phyloP scores from a whole-genome alignment of 192 early-diverging fungal genomes.

The Chytriomyces sp. region DNA sequence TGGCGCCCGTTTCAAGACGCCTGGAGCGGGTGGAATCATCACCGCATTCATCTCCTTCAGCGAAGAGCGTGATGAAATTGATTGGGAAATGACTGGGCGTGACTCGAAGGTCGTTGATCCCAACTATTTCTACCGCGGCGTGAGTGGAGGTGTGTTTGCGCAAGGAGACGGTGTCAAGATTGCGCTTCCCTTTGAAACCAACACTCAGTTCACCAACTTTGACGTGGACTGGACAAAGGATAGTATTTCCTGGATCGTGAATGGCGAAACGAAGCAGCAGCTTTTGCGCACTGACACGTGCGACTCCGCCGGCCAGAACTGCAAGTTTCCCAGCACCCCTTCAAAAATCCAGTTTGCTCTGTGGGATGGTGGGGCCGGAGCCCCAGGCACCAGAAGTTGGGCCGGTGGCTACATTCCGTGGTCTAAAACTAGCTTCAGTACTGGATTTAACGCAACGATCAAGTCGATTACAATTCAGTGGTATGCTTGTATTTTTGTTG shows the following conservation, averaged over 20 bases:
- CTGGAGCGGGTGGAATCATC: conserved; percentile 30
- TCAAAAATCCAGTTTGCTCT: conserved; percentile 49
- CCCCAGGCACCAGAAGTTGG: conserved; percentile 40
- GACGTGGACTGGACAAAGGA: conserved; percentile 35
- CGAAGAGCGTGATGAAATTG: conserved; percentile 54
- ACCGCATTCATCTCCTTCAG: conserved; percentile 51
- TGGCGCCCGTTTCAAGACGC: conserved; percentile 29
- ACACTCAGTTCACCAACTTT: neutral
- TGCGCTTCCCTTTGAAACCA: neutral
- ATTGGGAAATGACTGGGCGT: conserved; percentile 49
- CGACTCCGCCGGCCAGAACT: conserved; percentile 27
- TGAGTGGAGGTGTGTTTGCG: neutral
- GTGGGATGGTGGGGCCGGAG: conserved; percentile 41
- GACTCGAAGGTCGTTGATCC: conserved; percentile 25
- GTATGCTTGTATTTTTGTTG: conserved; percentile 22
- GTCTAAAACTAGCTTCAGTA: neutral
- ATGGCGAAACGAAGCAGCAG: conserved; percentile 24
- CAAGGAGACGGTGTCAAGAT: conserved; percentile 4
- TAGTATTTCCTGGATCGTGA: conserved; percentile 38
- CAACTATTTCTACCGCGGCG: conserved; percentile 52
- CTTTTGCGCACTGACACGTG: conserved; percentile 8
- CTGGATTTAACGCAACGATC: conserved; percentile 28
- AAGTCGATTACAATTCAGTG: conserved; percentile 44
- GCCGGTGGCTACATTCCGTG: conserved; percentile 41
- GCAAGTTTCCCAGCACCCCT: conserved; percentile 42